Percentiles rank a stretch among this genome's conserved stretches.
phyloP scores from a whole-genome alignment of 2,329 filamentous ascomycete genomes.

The Coniella lustricola region DNA sequence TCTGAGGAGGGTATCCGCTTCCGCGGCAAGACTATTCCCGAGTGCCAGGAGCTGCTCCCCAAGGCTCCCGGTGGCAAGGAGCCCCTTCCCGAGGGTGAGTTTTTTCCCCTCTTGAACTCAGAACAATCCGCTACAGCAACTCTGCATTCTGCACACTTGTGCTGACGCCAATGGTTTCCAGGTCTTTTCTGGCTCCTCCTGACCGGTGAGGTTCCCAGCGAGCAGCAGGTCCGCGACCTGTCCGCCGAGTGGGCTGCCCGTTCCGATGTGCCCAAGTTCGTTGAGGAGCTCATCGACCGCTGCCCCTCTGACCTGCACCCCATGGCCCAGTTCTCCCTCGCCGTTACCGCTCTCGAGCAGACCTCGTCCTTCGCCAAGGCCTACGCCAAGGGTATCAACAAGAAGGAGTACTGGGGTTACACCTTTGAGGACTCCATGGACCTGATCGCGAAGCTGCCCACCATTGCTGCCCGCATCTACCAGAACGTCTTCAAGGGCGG shows the following conservation, averaged over 20 bases:
- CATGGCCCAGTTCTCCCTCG: constrained; percentile 98
- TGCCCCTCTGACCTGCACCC: constrained; percentile 98
- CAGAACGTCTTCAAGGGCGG: constrained; percentile 99
- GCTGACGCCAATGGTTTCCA: constrained; percentile 23
- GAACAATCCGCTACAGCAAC: not conserved
- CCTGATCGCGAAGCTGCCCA: constrained; percentile 98
- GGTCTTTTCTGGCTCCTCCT: constrained; percentile 99
- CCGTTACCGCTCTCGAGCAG: constrained; percentile 96
- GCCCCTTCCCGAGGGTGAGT: constrained; percentile 83
- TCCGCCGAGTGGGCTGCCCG: constrained; percentile 98
- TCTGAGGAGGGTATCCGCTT: constrained; percentile 99
- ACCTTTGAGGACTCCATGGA: constrained; percentile 99
- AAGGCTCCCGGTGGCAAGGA: constrained; percentile 95
- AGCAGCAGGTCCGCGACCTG: constrained; percentile 97
- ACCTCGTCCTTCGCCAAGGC: constrained; percentile 97
- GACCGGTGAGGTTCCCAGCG: constrained; percentile 93
- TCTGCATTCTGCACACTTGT: not conserved
- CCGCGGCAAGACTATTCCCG: constrained; percentile 97
- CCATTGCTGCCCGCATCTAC: constrained; percentile 97
- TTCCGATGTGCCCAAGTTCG: constrained; percentile 92
- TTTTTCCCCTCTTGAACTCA: not conserved
- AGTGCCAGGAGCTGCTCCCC: constrained; percentile 95
- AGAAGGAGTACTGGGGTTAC: constrained; percentile 99
- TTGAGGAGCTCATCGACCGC: constrained; percentile 99
- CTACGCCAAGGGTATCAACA: constrained; percentile 98